phyloP scores from a whole-genome alignment of 805 yeast genomes.

The Myxozyma udenii region DNA sequence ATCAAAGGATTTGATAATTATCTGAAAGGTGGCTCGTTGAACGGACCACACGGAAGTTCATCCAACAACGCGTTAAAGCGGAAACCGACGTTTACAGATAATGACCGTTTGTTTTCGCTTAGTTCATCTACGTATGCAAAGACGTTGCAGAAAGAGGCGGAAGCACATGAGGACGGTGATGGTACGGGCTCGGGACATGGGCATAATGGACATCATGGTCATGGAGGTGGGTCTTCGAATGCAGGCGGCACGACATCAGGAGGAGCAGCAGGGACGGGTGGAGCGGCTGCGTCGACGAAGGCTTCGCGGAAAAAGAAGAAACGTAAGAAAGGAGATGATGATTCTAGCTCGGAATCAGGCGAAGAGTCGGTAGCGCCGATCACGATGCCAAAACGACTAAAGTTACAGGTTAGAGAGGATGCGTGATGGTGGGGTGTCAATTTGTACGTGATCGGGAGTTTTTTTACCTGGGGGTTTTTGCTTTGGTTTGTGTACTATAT shows the following conservation, averaged over 20 bases:
- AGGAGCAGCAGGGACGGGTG: background rate
- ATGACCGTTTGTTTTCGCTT: slow-evolving; percentile 28
- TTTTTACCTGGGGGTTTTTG: background rate
- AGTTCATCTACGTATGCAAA: slow-evolving; percentile 30
- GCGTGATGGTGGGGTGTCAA: slow-evolving; percentile 2
- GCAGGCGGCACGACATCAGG: background rate
- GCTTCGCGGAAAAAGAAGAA: slow-evolving; percentile 22
- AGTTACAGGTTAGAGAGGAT: slow-evolving; percentile 22
- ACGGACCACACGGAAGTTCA: slow-evolving; percentile 3
- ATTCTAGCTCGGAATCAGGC: slow-evolving; percentile 17
- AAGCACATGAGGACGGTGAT: slow-evolving; percentile 5
- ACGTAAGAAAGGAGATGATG: slow-evolving; percentile 22
- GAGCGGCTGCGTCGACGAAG: background rate
- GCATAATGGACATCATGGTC: background rate
- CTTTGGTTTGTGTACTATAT: background rate
- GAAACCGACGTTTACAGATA: slow-evolving; percentile 22
- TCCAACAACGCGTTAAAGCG: slow-evolving; percentile 7
- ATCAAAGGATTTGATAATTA: slow-evolving; percentile 89
- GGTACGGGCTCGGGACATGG: no score
- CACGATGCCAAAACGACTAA: slow-evolving; percentile 20
- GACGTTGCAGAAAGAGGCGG: slow-evolving; percentile 21
- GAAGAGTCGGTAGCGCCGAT: background rate
- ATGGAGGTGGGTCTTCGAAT: background rate
- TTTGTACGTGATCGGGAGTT: background rate
- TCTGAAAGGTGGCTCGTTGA: slow-evolving; percentile 45